These are phyloP conservation scores for Ganoderma sinense DNA, from an alignment of 1,284 basidiomycete genomes.

Conservation along the genomic window DNA sequence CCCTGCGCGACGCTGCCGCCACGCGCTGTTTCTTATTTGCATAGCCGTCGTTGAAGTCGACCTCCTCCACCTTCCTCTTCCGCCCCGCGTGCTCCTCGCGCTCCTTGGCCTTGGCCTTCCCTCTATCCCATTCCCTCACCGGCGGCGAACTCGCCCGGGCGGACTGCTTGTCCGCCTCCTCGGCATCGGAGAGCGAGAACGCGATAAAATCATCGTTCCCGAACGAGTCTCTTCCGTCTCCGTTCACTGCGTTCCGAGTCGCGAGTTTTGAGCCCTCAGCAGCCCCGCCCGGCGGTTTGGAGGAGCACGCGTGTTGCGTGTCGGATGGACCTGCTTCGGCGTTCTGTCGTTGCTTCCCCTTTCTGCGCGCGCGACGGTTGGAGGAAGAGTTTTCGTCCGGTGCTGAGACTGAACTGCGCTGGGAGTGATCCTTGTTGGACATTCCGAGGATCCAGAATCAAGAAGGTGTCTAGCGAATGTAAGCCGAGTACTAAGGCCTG, in stretches of 20 bases:
- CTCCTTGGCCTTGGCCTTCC: conserved; percentile 39
- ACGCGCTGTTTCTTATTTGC: conserved; percentile 65
- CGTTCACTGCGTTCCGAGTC: background rate
- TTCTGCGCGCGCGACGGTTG: conserved; percentile 33
- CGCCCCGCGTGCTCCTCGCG: conserved; percentile 37
- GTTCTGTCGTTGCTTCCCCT: conserved; percentile 26
- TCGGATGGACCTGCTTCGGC: conserved; percentile 33
- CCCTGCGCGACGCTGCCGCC: conserved; percentile 65
- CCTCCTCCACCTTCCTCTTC: conserved; percentile 54
- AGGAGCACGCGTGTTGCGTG: background rate
- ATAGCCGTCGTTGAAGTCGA: conserved; percentile 59
- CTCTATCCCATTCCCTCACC: conserved; percentile 54
- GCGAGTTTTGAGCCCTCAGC: background rate
- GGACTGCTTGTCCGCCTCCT: conserved; percentile 44
- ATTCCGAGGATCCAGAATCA: conserved; percentile 1
- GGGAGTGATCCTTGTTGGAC: conserved; percentile 25
- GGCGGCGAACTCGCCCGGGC: conserved; percentile 38
- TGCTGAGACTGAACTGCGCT: conserved; percentile 18
- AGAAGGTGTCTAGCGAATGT: background rate
- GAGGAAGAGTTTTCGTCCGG: conserved; percentile 20
- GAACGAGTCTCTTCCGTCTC: conserved; percentile 26
- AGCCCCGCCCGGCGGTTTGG: background rate
- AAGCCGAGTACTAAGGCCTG: background rate
- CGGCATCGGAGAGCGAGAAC: conserved; percentile 49
- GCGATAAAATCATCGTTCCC: conserved; percentile 68